Percentiles rank a stretch among this genome's conserved stretches.
phyloP scores from a whole-genome alignment of 2,329 filamentous ascomycete genomes.

The Coniochaeta sp. region DNA sequence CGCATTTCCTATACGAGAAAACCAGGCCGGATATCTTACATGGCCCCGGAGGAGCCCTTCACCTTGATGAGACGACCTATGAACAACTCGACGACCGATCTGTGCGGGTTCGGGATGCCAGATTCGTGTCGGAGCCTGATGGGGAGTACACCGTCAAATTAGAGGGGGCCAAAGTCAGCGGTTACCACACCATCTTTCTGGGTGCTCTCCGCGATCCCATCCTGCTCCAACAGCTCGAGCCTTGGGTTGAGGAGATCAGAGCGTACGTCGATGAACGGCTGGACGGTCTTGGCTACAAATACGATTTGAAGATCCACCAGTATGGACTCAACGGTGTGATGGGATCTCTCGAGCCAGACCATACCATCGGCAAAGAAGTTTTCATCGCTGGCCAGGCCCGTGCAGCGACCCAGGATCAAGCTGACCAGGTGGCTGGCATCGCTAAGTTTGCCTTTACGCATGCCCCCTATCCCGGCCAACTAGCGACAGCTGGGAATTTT shows the following conservation, averaged over 20 bases:
- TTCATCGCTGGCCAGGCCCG: conserved; percentile 40
- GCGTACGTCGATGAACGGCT: conserved; percentile 5
- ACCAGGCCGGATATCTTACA: conserved; percentile 39
- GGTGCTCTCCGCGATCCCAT: conserved; percentile 30
- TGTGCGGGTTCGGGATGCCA: conserved; percentile 30
- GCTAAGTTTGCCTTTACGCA: conserved; percentile 36
- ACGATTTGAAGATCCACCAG: conserved; percentile 31
- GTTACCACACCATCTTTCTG: conserved; percentile 37
- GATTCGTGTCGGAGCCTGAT: conserved; percentile 22
- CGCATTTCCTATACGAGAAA: conserved; percentile 50
- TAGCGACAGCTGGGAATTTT: conserved; percentile 46
- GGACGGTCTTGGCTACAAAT: conserved; percentile 9
- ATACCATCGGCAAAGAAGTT: conserved; percentile 26
- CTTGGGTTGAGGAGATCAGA: conserved; percentile 3
- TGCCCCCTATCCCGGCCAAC: conserved; percentile 39
- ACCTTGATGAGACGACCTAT: conserved; percentile 32
- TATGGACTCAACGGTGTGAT: conserved; percentile 33
- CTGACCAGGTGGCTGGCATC: conserved; percentile 32
- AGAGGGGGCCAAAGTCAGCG: conserved; percentile 34
- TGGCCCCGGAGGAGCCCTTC: conserved; percentile 41
- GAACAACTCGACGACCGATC: conserved; percentile 33
- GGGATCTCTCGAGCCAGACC: conserved; percentile 13
- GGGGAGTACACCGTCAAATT: conserved; percentile 38
- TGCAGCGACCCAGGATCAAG: conserved; percentile 36
- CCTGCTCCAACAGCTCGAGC: conserved; percentile 22